phyloP scores from a whole-genome alignment of 2,329 filamentous ascomycete genomes.

The Aspergillus latus region DNA sequence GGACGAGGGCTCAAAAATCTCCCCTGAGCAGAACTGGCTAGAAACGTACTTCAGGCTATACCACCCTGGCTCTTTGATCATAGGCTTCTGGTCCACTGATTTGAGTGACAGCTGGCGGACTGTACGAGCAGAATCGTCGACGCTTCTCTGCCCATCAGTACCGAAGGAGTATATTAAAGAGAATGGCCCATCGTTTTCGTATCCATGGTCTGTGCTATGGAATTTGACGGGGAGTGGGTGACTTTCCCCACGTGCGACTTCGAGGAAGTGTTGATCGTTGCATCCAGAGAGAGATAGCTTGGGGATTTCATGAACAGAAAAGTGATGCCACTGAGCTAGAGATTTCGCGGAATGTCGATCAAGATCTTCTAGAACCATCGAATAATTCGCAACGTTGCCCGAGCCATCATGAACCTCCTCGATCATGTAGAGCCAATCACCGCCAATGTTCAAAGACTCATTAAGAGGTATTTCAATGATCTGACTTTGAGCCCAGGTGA shows the following conservation, averaged over 20 bases:
- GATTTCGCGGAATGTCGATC: constrained; percentile 60
- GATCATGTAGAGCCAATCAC: constrained; percentile 84
- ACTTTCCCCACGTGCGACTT: constrained; percentile 73
- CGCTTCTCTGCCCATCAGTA: constrained; percentile 70
- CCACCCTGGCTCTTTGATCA: constrained; percentile 74
- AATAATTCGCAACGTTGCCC: constrained; percentile 80
- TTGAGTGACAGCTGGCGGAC: constrained; percentile 58
- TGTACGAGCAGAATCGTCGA: constrained; percentile 58
- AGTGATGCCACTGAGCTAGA: constrained; percentile 69
- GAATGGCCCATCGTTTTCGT: constrained; percentile 64
- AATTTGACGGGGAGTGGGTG: constrained; percentile 71
- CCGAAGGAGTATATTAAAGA: constrained; percentile 80
- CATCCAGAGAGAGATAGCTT: constrained; percentile 70
- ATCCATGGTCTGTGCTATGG: constrained; percentile 58
- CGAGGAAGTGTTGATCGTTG: constrained; percentile 75
- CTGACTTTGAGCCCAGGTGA: constrained; percentile 77
- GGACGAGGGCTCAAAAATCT: constrained; percentile 90
- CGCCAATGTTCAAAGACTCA: constrained; percentile 77
- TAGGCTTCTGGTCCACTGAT: constrained; percentile 62
- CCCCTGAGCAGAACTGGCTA: constrained; percentile 79
- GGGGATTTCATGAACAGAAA: constrained; percentile 85
- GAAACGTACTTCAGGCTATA: constrained; percentile 81
- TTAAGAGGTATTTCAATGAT: constrained; percentile 80
- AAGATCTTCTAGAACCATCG: constrained; percentile 61
- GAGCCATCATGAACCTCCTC: constrained; percentile 90